Evolutionary conservation across 2,329 filamentous ascomycete genomes (phyloP).

Genomic region (Clonostachys sp.): DNA sequence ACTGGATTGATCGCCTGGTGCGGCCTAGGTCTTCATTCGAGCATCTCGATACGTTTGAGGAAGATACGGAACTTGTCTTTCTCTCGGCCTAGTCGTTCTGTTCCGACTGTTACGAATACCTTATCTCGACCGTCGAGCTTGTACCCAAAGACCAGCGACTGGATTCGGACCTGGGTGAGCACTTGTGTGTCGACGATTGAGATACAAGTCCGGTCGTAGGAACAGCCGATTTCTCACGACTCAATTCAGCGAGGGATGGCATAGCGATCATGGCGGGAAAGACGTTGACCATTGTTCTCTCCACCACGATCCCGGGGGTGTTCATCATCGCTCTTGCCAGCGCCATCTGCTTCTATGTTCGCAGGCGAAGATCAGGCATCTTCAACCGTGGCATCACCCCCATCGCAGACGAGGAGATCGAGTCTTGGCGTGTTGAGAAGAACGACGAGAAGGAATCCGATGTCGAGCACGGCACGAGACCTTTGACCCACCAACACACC

Average conservation of each 20-base stretch:
- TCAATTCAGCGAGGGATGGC: neutral
- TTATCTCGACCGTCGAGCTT: too few relatives aligned
- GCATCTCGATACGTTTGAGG: too few relatives aligned
- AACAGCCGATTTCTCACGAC: too few relatives aligned
- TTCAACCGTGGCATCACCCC: constrained; percentile 53
- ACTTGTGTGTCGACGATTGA: too few relatives aligned
- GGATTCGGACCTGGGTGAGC: too few relatives aligned
- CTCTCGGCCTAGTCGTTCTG: too few relatives aligned
- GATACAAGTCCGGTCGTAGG: too few relatives aligned
- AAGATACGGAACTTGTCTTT: too few relatives aligned
- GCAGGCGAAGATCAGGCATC: constrained; percentile 33
- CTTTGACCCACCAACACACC: neutral
- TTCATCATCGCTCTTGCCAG: constrained; percentile 19
- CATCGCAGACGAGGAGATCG: constrained; percentile 62
- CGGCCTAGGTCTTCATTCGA: too few relatives aligned
- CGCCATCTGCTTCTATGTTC: constrained; percentile 8
- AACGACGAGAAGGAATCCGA: constrained; percentile 9
- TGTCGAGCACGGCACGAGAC: constrained; percentile 2
- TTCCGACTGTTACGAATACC: too few relatives aligned
- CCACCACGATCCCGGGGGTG: constrained; percentile 42
- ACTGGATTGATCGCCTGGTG: too few relatives aligned
- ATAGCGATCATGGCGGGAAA: constrained; percentile 1
- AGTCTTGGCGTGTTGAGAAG: constrained; percentile 50
- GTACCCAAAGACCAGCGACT: too few relatives aligned
- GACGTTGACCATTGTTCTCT: constrained; percentile 42